Evolutionary conservation across 768 basidiomycete species (phyloP).

Genomic region (Boletellus sp.): DNA sequence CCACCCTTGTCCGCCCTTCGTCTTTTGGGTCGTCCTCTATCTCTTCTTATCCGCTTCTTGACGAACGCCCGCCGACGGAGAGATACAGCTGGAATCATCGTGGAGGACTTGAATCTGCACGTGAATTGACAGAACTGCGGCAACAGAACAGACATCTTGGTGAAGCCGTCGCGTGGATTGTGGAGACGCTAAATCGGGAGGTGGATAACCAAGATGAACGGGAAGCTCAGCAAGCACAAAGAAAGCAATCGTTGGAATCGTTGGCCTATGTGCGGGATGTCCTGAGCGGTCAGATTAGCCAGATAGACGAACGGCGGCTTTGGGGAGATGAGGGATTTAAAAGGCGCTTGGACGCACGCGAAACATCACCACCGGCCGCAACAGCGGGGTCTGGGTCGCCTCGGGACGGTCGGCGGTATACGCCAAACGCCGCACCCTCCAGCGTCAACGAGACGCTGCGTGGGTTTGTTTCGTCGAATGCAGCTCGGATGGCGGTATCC

Average conservation of each 20-base stretch:
- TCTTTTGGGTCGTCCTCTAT: constrained; percentile 34
- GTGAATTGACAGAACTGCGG: constrained; percentile 52
- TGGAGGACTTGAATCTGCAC: constrained; percentile 67
- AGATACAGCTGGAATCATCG: constrained; percentile 67
- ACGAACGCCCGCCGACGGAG: constrained; percentile 55
- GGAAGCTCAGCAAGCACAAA: constrained; percentile 40
- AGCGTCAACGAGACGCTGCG: constrained; percentile 23
- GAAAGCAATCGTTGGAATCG: constrained; percentile 67
- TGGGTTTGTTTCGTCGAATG: constrained; percentile 18
- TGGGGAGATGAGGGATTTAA: constrained; percentile 49
- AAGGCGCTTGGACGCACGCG: constrained; percentile 35
- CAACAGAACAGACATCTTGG: constrained; percentile 62
- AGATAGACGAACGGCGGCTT: constrained; percentile 65
- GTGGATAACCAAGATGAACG: constrained; percentile 34
- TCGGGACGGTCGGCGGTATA: constrained; percentile 16
- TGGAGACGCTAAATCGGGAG: constrained; percentile 65
- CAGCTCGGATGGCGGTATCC: constrained; percentile 1
- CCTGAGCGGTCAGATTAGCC: constrained; percentile 48
- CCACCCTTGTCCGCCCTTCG: constrained; percentile 58
- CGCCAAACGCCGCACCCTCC: constrained; percentile 9
- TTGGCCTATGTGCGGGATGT: constrained; percentile 77
- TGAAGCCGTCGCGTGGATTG: constrained; percentile 68
- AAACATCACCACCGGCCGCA: constrained; percentile 20
- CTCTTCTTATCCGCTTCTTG: constrained; percentile 58
- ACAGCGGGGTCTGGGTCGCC: constrained; percentile 18